Base-by-base conservation (phyloP, 495 filamentous ascomycete genomes). In the Aspergillus conjunctus region DNA sequence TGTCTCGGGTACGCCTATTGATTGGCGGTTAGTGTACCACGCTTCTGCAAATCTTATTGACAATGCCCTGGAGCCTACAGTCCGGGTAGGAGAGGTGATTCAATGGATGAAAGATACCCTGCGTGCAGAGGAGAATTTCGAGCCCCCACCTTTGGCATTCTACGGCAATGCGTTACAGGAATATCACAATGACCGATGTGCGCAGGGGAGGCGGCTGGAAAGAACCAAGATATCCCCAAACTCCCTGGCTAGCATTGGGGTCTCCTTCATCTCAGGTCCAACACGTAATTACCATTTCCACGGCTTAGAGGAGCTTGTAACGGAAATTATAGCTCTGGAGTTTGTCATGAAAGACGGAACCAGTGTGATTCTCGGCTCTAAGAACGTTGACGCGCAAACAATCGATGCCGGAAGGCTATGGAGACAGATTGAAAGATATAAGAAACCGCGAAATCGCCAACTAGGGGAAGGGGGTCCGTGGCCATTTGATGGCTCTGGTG, bases 21-120 rank as follows among this genome's bases (percentile, higher is more conserved):
- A 56, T n/a, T 56, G 54, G 54, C 54, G n/a, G n/a, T 4, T 31
- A 21, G 14, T 56, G 14, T 46, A 56, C 17, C 54, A 56, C 37
- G 54, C 41, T 21, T 46, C 39, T 3, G 41, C 54, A 26, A 26
- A 22, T 12, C 37, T 41, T 41, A 11, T 44, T 30, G 11, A 26
- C 0, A 15, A 11, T 11, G 21, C 4, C 8, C n/a, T 15, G 5
- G 34, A 55, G n/a, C 39, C 52, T 10, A 21, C 34, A 22, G 14
- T 43, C 7, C 32, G 17, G 14, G 43, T 48, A 21, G 45, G 37
- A 18, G 54, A 56, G 31, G 54, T 56, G 15, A 11, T 21, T 20
- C 54, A 48, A 15, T 56, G 54, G 54, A 56, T 56, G 9, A 31
- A 44, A 20, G 54, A 56, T 20, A 46, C 7, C 1, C 7, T 44